Conservation (phyloP, 2,329 filamentous ascomycete genomes). For the Bipolaris zeicola region DNA sequence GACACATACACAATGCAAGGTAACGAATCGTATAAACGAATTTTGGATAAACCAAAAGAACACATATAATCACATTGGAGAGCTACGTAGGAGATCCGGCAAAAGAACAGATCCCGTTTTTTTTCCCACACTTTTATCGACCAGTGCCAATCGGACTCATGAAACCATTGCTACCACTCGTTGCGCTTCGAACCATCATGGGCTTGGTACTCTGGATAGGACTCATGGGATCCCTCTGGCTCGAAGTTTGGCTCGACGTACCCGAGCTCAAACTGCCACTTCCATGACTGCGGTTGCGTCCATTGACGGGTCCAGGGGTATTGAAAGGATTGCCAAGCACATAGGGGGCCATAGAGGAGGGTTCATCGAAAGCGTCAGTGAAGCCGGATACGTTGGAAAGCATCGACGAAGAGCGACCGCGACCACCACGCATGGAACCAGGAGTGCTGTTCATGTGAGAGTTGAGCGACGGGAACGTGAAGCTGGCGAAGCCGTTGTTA, state of each 20-base stretch:
- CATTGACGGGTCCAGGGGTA: slow-evolving; percentile 46
- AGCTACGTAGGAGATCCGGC: slow-evolving; percentile 26
- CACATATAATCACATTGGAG: slow-evolving; percentile 35
- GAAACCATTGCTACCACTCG: slow-evolving; percentile 36
- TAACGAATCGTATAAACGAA: background rate
- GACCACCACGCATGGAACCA: slow-evolving; percentile 44
- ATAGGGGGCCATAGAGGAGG: slow-evolving; percentile 31
- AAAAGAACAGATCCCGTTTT: slow-evolving; percentile 22
- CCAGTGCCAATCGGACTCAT: slow-evolving; percentile 41
- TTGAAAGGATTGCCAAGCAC: slow-evolving; percentile 46
- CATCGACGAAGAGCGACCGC: slow-evolving; percentile 59
- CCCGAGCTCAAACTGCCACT: slow-evolving; percentile 55
- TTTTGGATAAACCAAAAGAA: slow-evolving; percentile 23
- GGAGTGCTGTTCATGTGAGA: slow-evolving; percentile 41
- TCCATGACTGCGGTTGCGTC: slow-evolving; percentile 53
- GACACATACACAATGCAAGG: background rate
- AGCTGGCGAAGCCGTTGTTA: slow-evolving; percentile 43
- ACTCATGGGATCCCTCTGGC: slow-evolving; percentile 48
- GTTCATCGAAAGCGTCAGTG: slow-evolving; percentile 53
- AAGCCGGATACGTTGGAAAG: slow-evolving; percentile 59
- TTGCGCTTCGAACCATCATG: slow-evolving; percentile 42
- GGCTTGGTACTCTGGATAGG: slow-evolving; percentile 43
- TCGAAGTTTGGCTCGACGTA: slow-evolving; percentile 48
- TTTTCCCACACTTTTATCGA: slow-evolving; percentile 19
- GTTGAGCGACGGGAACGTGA: slow-evolving; percentile 45